These are phyloP conservation scores for Solanum hybrid DNA, from an alignment of 305 asterid species.

Conservation along the genomic window DNA sequence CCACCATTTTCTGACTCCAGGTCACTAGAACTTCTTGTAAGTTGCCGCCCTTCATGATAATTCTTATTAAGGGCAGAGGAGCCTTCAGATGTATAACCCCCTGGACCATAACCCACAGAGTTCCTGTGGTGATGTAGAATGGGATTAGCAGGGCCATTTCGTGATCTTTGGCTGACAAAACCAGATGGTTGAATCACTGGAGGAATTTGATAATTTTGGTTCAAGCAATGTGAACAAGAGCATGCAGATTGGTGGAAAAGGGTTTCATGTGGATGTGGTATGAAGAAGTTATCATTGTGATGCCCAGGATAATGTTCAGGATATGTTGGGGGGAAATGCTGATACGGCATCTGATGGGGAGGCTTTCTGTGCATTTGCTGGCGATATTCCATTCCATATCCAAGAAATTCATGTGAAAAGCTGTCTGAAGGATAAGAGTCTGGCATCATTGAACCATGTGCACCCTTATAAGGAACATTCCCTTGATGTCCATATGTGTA, in stretches of 20 bases:
- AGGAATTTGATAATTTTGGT: conserved; percentile 44
- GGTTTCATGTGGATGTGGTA: conserved; percentile 55
- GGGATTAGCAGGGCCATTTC: conserved; percentile 32
- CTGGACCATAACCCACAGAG: conserved; percentile 27
- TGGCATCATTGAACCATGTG: conserved; percentile 28
- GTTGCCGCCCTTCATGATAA: conserved; percentile 27
- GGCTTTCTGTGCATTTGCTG: conserved; percentile 44
- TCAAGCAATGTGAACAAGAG: conserved; percentile 61
- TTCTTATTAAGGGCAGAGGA: conserved; percentile 22
- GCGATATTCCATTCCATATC: conserved; percentile 29
- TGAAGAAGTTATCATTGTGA: conserved; percentile 35
- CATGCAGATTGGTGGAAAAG: conserved; percentile 72
- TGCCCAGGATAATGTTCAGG: conserved; percentile 43
- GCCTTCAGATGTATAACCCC: conserved; percentile 27
- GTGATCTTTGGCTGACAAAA: conserved; percentile 33
- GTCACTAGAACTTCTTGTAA: conserved; percentile 40
- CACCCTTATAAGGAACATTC: conserved; percentile 29
- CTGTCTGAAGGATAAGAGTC: conserved; percentile 43
- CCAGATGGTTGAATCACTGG: conserved; percentile 34
- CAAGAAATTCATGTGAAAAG: conserved; percentile 32
- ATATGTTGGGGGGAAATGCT: conserved; percentile 33
- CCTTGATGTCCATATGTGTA: conserved; percentile 29
- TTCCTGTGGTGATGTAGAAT: conserved; percentile 22
- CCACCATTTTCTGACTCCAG: conserved; percentile 41
- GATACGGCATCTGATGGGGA: conserved; percentile 31